phyloP scores from a whole-genome alignment of 345 rosid genomes.

The Salix arbutifolia region DNA sequence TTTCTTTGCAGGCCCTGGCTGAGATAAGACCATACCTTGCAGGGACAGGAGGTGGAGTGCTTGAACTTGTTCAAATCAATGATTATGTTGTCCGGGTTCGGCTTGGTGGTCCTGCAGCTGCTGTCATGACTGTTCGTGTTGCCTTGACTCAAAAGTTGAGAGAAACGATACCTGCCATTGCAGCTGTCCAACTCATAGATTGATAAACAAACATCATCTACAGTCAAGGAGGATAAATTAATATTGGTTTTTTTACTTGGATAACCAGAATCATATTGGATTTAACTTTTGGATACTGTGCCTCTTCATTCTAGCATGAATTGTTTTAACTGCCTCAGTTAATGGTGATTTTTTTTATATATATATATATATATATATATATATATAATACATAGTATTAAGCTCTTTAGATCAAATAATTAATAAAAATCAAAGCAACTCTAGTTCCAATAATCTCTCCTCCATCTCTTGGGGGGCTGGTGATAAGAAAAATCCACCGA shows the following conservation, averaged over 20 bases:
- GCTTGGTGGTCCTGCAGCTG: conserved; percentile 86
- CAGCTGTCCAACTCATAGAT: conserved; percentile 75
- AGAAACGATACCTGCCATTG: conserved; percentile 75
- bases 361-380: too few relatives aligned
- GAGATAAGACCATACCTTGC: conserved; percentile 86
- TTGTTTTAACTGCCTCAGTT: too few relatives aligned
- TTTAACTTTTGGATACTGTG: too few relatives aligned
- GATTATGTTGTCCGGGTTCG: conserved; percentile 62
- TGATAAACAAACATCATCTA: conserved; percentile 23
- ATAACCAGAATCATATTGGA: not conserved
- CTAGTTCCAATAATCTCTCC: too few relatives aligned
- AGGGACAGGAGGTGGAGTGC: conserved; percentile 84
- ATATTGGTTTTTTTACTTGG: not conserved
- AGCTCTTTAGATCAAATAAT: too few relatives aligned
- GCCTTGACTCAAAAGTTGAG: conserved; percentile 84
- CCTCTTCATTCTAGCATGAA: too few relatives aligned
- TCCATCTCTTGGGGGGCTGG: too few relatives aligned
- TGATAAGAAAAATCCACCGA: too few relatives aligned
- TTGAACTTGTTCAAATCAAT: conserved; percentile 67
- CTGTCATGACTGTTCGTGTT: conserved; percentile 86
- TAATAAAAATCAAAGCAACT: too few relatives aligned
- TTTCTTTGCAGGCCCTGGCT: conserved; percentile 54
- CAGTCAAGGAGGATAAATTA: conserved; percentile 7
- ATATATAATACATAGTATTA: too few relatives aligned
- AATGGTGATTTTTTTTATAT: too few relatives aligned